A percentile compares a stretch with the other conserved stretches of the same genome.
phyloP scores from a whole-genome alignment of 2,329 filamentous ascomycete species.

The Cordyceps farinosa region DNA sequence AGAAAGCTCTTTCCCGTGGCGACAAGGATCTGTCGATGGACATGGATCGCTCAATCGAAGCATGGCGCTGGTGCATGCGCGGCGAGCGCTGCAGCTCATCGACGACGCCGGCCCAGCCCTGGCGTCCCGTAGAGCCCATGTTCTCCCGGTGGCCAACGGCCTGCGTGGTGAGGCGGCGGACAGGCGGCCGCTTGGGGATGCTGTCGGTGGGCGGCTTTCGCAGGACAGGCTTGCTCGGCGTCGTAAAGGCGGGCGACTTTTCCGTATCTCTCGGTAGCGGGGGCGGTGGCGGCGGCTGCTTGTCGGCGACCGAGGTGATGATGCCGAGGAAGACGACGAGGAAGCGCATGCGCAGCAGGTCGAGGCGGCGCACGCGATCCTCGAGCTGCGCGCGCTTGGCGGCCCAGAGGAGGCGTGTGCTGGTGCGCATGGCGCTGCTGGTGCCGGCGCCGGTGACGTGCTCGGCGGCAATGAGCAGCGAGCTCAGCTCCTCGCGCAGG shows the following conservation, averaged over 20 bases:
- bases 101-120: constrained; percentile 61
- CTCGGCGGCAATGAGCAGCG: constrained; percentile 45
- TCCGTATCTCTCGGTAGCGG: constrained; percentile 32
- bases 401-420: constrained; percentile 57
- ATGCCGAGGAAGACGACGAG: constrained; percentile 62
- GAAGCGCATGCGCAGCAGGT: constrained; percentile 62
- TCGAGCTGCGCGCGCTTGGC: constrained; percentile 51
- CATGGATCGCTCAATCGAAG: constrained; percentile 60
- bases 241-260: constrained; percentile 30
- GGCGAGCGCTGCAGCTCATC: constrained; percentile 60
- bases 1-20: not conserved
- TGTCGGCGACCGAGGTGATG: constrained; percentile 39
- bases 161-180: constrained; percentile 52
- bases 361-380: constrained; percentile 55
- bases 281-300: constrained; percentile 32
- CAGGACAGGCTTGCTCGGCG: constrained; percentile 32
- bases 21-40: constrained; percentile 43
- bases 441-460: constrained; percentile 41
- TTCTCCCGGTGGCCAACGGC: constrained; percentile 51
- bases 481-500: constrained; percentile 57
- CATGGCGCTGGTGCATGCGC: constrained; percentile 57
- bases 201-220: constrained; percentile 42
- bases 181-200: constrained; percentile 44
- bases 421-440: constrained; percentile 41
- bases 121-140: constrained; percentile 44